A percentile compares a stretch with the other conserved stretches of the same genome.
These are phyloP conservation scores for Cyclotella choctawhatcheeana DNA, from an alignment of 108 stramenopile species.

Conservation along the genomic window DNA sequence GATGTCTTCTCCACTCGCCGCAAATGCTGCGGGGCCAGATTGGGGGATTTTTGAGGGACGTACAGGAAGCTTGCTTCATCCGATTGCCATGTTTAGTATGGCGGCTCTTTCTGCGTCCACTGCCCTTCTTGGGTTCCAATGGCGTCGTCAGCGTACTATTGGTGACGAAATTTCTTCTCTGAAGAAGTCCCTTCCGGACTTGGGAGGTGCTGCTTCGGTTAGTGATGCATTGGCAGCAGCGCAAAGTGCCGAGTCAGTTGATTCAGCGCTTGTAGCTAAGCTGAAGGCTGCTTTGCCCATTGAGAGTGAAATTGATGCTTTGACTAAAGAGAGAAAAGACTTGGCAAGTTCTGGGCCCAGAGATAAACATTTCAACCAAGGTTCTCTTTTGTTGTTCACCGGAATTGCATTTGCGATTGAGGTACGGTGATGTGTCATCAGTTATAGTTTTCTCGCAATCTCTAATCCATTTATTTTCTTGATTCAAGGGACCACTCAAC, in stretches of 20 bases:
- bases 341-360: slow-evolving; percentile 62
- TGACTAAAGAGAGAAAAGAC: slow-evolving; percentile 85
- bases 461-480: neutral
- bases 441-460: neutral
- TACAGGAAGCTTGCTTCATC: slow-evolving; percentile 88
- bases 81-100: slow-evolving; percentile 82
- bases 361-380: slow-evolving; percentile 92
- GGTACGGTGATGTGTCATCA: slow-evolving; percentile 43
- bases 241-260: slow-evolving; percentile 56
- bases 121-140: slow-evolving; percentile 91
- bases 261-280: slow-evolving; percentile 48
- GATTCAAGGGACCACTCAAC: slow-evolving; percentile 89
- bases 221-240: slow-evolving; percentile 57
- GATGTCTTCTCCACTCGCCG: slow-evolving; percentile 23
- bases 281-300: slow-evolving; percentile 63
- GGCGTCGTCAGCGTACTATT: slow-evolving; percentile 90
- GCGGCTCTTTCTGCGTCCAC: slow-evolving; percentile 75
- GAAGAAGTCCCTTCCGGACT: slow-evolving; percentile 69
- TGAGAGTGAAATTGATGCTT: slow-evolving; percentile 68
- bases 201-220: slow-evolving; percentile 47
- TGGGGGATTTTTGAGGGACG: slow-evolving; percentile 83
- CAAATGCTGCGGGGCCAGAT: slow-evolving; percentile 58
- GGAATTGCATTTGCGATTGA: slow-evolving; percentile 95
- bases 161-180: slow-evolving; percentile 84
- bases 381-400: slow-evolving; percentile 83